Conservation (phyloP, 2,329 filamentous ascomycete species). For the Pseudocercospora fijiensis region DNA sequence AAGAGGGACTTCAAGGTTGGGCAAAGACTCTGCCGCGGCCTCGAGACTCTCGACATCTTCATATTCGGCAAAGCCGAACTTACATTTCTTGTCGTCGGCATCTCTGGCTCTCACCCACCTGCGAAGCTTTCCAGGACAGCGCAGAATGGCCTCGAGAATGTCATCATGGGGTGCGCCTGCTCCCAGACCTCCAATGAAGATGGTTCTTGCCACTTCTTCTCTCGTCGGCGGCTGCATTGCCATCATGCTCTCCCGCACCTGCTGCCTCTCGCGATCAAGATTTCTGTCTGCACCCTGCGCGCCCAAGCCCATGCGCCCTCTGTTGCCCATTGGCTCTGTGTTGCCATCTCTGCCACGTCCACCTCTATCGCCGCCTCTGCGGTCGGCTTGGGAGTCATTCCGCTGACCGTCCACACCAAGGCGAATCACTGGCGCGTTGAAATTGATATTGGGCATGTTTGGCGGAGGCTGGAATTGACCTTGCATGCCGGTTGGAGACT, state of each 20-base stretch:
- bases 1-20: constrained; percentile 75
- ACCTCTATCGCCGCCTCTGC: constrained; percentile 22
- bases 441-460: constrained; percentile 91
- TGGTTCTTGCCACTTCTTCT: constrained; percentile 87
- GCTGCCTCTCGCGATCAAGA: constrained; percentile 52
- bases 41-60: constrained; percentile 86
- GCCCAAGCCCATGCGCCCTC: constrained; percentile 52
- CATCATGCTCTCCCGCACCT: constrained; percentile 36
- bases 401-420: constrained; percentile 69
- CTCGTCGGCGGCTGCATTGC: constrained; percentile 73
- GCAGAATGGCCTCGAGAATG: constrained; percentile 73
- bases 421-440: constrained; percentile 93
- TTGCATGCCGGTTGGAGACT: constrained; percentile 73
- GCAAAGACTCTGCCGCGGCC: constrained; percentile 79
- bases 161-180: constrained; percentile 74
- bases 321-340: constrained; percentile 39
- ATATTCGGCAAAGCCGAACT: constrained; percentile 94
- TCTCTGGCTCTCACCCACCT: constrained; percentile 80
- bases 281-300: constrained; percentile 54
- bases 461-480: constrained; percentile 82
- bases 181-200: constrained; percentile 85
- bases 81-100: constrained; percentile 76
- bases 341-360: constrained; percentile 36
- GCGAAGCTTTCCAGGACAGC: constrained; percentile 70
- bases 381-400: constrained; percentile 55